A percentile compares a stretch with the other conserved stretches of the same genome.
Conservation (phyloP, 2,329 filamentous ascomycete genomes). For the Talaromyces sp. region DNA sequence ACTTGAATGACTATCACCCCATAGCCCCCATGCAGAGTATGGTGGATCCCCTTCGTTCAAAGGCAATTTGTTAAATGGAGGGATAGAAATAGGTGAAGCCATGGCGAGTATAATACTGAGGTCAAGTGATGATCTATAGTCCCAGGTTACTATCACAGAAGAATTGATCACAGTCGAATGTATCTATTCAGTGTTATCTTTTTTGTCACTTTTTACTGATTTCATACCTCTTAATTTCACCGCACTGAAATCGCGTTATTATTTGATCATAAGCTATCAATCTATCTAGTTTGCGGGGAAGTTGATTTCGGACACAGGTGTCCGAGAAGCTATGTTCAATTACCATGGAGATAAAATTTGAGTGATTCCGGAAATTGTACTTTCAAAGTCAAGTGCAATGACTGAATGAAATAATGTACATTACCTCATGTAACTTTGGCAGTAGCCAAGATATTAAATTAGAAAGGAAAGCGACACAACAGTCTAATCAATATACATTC, state of each 20-base stretch:
- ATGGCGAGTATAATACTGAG: not conserved
- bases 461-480: not conserved
- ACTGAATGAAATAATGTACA: not conserved
- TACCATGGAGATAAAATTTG: not conserved
- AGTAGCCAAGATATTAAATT: not conserved
- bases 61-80: not conserved
- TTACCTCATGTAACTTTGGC: not conserved
- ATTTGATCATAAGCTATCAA: not conserved
- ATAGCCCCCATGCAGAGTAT: not conserved
- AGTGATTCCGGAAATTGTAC: not conserved
- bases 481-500: not conserved
- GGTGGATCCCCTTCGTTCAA: not conserved
- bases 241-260: not conserved
- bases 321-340: not conserved
- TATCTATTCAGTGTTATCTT: not conserved
- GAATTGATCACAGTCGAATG: not conserved
- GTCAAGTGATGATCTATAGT: not conserved
- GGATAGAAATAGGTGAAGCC: not conserved
- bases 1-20: not conserved
- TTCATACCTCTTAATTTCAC: not conserved
- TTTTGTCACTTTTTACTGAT: not conserved
- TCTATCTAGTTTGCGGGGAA: not conserved
- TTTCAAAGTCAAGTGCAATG: not conserved
- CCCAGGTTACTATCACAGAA: not conserved
- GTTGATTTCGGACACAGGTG: not conserved